A percentile compares a stretch with the other conserved stretches of the same genome.
These are phyloP conservation scores for Cyclospora cayetanensis DNA, from an alignment of 169 alveolate genomes.

Conservation along the genomic window DNA sequence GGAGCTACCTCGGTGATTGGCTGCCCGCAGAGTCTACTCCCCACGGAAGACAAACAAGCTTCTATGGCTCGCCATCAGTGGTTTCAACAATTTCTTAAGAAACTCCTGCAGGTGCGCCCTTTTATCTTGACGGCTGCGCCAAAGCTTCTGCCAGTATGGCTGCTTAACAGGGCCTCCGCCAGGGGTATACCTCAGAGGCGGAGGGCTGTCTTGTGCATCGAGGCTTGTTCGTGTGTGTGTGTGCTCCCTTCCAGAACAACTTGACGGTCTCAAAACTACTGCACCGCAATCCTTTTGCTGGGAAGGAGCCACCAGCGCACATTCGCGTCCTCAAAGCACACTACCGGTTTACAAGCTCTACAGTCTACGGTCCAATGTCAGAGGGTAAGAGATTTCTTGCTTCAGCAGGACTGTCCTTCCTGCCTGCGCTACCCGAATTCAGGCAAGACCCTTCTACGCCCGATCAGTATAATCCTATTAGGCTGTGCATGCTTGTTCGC, in stretches of 20 bases:
- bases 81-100: slow-evolving; percentile 17
- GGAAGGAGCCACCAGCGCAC: slow-evolving; percentile 39
- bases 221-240: too few relatives aligned
- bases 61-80: not conserved
- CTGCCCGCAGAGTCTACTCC: slow-evolving; percentile 13
- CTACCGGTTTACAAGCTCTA: not conserved
- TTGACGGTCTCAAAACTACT: slow-evolving; percentile 34
- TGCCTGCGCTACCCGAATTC: not conserved
- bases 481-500: not conserved
- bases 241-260: slow-evolving; percentile 21
- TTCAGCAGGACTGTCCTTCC: not conserved
- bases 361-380: not conserved
- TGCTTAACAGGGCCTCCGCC: too few relatives aligned
- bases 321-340: slow-evolving; percentile 37
- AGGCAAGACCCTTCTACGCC: not conserved
- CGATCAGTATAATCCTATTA: not conserved
- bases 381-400: not conserved
- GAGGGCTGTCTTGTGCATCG: too few relatives aligned
- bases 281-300: slow-evolving; percentile 60
- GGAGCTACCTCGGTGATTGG: too few relatives aligned
- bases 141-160: too few relatives aligned
- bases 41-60: not conserved
- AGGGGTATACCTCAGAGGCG: too few relatives aligned
- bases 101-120: not conserved
- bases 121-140: too few relatives aligned